Conservation (phyloP, 2,329 filamentous ascomycete genomes). For the Sporothrix brunneoviolacea region DNA sequence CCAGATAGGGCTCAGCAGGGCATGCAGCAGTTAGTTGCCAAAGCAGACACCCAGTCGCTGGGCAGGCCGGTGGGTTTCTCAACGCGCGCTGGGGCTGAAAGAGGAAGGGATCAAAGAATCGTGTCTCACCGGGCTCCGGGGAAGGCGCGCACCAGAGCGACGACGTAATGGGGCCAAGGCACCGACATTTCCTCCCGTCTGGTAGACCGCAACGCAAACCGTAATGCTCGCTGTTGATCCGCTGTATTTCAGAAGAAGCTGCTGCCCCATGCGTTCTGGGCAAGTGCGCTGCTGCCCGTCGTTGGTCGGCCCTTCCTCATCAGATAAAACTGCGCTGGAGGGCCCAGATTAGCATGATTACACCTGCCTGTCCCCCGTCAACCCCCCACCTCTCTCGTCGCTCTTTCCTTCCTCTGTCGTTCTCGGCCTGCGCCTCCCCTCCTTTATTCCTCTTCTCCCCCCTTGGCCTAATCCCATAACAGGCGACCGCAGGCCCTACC, state of each 20-base stretch:
- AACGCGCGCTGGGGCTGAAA: too few relatives aligned
- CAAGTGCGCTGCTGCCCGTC: not conserved
- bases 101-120: too few relatives aligned
- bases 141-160: too few relatives aligned
- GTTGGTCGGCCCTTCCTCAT: slow-evolving; percentile 1
- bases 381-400: not conserved
- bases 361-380: not conserved
- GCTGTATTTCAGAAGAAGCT: not conserved
- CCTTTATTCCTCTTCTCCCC: not conserved
- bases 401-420: not conserved
- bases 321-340: slow-evolving; percentile 1
- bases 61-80: too few relatives aligned
- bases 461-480: not conserved
- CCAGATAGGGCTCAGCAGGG: too few relatives aligned
- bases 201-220: too few relatives aligned
- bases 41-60: too few relatives aligned
- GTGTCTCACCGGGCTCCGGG: too few relatives aligned
- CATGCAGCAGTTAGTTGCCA: too few relatives aligned
- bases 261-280: not conserved
- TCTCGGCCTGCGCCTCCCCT: not conserved
- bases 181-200: too few relatives aligned
- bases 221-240: too few relatives aligned
- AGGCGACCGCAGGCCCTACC: slow-evolving; percentile 2
- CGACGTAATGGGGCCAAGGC: too few relatives aligned
- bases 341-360: not conserved